A percentile compares a stretch with the other conserved stretches of the same genome.
Evolutionary conservation across 108 stramenopile genomes (phyloP).

Genomic region (Bacterosira constricta): DNA sequence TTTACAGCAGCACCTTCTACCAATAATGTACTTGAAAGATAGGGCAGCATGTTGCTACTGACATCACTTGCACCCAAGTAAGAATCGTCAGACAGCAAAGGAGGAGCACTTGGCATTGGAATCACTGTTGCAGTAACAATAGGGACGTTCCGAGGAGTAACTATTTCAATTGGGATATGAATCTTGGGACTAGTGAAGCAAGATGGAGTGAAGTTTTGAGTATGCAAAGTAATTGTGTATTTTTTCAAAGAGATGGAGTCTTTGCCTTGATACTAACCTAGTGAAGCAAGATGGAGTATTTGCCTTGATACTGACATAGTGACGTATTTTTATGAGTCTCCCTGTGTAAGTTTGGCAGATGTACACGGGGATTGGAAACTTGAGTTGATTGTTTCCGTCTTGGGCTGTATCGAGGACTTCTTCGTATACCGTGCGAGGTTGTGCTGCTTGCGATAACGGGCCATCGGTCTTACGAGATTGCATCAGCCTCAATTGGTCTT

Average conservation of each 20-base stretch:
- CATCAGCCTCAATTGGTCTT: background rate
- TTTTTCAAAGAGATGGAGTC: background rate
- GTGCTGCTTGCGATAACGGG: background rate
- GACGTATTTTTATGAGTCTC: background rate
- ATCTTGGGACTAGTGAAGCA: background rate
- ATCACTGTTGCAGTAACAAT: background rate
- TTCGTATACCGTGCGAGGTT: too few relatives aligned
- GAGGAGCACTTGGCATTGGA: slow-evolving; percentile 4
- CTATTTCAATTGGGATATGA: slow-evolving; percentile 4
- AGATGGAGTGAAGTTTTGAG: too few relatives aligned
- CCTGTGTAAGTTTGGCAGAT: slow-evolving; percentile 2
- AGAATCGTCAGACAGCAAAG: background rate
- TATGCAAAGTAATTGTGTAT: too few relatives aligned
- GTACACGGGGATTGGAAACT: slow-evolving; percentile 4
- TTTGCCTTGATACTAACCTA: slow-evolving; percentile 4
- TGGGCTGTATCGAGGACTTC: background rate
- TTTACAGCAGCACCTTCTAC: too few relatives aligned
- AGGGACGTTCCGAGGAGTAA: slow-evolving; percentile 1
- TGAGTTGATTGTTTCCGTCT: background rate
- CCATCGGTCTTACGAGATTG: background rate
- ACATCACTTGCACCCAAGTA: background rate
- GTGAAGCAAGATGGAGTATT: slow-evolving; percentile 4
- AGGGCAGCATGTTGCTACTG: too few relatives aligned
- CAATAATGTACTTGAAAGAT: too few relatives aligned
- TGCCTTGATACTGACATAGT: slow-evolving; percentile 9